Evolutionary conservation across 139 green algal genomes (phyloP), one percentile per base, ranked within the genome.

Genomic region (Chlorella ohadii): DNA sequence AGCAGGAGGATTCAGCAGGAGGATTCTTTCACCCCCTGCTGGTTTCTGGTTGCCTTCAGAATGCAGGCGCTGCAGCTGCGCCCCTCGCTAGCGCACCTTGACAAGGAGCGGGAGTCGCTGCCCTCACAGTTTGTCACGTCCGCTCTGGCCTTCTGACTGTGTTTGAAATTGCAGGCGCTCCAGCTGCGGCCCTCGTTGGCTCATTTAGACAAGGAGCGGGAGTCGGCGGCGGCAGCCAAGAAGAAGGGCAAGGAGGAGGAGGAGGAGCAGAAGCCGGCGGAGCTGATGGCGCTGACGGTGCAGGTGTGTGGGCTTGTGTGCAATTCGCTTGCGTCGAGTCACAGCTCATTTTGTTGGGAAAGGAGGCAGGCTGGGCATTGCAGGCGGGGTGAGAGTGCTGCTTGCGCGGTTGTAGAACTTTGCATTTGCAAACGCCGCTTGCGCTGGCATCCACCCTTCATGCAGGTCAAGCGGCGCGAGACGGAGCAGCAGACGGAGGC

Each of bases 401-500:
- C n/a, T n/a, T n/a, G n/a, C n/a, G n/a, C n/a, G n/a, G n/a, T n/a
- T n/a, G n/a, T n/a, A n/a, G n/a, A n/a, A n/a, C n/a, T n/a, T n/a
- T n/a, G n/a, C n/a, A n/a, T n/a, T n/a, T n/a, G n/a, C n/a, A n/a
- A n/a, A 68, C 25, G 3, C 11, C 25, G 25, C 1, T 4, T 34
- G 25, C 25, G 11, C 61, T 68, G 61, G n/a, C 61, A 34, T 17
- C n/a, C 9, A 9, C 44, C 9, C 44, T 0, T 22, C 23, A 25
- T 34, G 65, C 91, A 95, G 85, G 91, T 97, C 64, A 89, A 91
- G 87, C 85, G 92, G 77, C 87, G 93, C 0, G 95, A 98, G 85
- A 98, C 95, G 28, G 95, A 98, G 87, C 87, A 92, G 31, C 95
- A 98, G 86, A 68, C 89, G 81, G 92, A 97, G 83, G 78, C 78